Conservation (phyloP, 441 rosid genomes). For the Melastoma candidum region DNA sequence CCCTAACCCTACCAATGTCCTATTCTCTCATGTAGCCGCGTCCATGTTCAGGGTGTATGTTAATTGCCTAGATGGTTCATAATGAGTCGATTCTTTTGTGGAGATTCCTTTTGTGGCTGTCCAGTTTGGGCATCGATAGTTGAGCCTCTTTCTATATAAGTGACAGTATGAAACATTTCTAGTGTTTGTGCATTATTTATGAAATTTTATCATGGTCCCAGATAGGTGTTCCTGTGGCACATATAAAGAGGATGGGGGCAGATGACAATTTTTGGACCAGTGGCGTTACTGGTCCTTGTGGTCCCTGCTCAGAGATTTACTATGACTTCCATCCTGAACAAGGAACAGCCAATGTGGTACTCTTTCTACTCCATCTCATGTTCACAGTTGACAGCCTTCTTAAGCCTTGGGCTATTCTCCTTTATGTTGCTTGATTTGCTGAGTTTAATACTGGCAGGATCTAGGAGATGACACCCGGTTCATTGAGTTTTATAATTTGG, state of each 20-base stretch:
- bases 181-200: too few species aligned
- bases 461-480: constrained; percentile 92
- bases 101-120: too few species aligned
- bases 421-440: constrained; percentile 9
- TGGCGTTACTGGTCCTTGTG: constrained; percentile 93
- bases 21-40: too few species aligned
- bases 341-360: constrained; percentile 45
- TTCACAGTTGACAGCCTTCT: neutral
- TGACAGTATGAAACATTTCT: too few species aligned
- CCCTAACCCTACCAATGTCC: too few species aligned
- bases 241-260: constrained; percentile 80
- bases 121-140: too few species aligned
- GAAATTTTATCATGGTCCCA: constrained; percentile 5
- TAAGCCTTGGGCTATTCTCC: neutral
- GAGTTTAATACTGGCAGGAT: constrained; percentile 29
- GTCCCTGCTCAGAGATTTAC: constrained; percentile 93
- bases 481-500: constrained; percentile 88
- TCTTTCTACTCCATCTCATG: neutral
- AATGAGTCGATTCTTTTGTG: too few species aligned
- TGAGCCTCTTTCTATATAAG: too few species aligned
- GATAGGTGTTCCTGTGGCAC: constrained; percentile 72
- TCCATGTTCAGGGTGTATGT: too few species aligned
- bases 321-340: constrained; percentile 85
- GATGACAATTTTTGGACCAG: constrained; percentile 96
- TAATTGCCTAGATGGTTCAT: too few species aligned